phyloP scores from a whole-genome alignment of 2,329 filamentous ascomycete species.

The Aureobasidium sp. region DNA sequence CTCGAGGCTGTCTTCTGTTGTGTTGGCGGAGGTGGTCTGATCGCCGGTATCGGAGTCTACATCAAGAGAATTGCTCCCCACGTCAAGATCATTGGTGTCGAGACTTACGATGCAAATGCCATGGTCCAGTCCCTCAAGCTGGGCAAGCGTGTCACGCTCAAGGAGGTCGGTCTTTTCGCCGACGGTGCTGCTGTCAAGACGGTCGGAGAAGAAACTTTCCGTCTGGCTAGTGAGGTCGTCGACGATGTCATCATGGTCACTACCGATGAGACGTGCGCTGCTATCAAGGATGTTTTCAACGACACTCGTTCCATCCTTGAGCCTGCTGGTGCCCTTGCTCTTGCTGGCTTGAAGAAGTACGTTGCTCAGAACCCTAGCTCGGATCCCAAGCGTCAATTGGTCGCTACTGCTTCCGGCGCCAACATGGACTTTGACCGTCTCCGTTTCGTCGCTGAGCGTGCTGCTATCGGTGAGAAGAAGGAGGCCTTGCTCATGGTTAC shows the following conservation, averaged over 20 bases:
- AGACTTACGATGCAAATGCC: conserved; percentile 89
- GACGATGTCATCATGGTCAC: conserved; percentile 90
- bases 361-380: conserved; percentile 69
- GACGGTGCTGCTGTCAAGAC: conserved; percentile 94
- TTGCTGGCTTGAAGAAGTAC: conserved; percentile 96
- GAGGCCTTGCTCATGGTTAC: conserved; percentile 80
- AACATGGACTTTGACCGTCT: conserved; percentile 99
- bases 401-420: conserved; percentile 86
- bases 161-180: conserved; percentile 88
- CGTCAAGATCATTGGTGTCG: conserved; percentile 95
- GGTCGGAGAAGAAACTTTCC: conserved; percentile 91
- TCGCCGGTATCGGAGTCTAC: conserved; percentile 87
- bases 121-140: conserved; percentile 79
- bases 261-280: conserved; percentile 94
- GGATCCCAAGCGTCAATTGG: conserved; percentile 63
- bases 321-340: conserved; percentile 82
- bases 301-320: conserved; percentile 94
- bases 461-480: conserved; percentile 86
- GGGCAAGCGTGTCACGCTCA: conserved; percentile 68
- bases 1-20: conserved; percentile 95
- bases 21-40: conserved; percentile 87
- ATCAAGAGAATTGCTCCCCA: conserved; percentile 96
- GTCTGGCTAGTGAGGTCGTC: conserved; percentile 80
- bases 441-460: conserved; percentile 92
- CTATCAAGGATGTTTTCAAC: conserved; percentile 98